A percentile compares a stretch with the other conserved stretches of the same genome.
These are phyloP conservation scores for Symmetrospora coprosmae DNA, from an alignment of 768 basidiomycete genomes.

Conservation along the genomic window DNA sequence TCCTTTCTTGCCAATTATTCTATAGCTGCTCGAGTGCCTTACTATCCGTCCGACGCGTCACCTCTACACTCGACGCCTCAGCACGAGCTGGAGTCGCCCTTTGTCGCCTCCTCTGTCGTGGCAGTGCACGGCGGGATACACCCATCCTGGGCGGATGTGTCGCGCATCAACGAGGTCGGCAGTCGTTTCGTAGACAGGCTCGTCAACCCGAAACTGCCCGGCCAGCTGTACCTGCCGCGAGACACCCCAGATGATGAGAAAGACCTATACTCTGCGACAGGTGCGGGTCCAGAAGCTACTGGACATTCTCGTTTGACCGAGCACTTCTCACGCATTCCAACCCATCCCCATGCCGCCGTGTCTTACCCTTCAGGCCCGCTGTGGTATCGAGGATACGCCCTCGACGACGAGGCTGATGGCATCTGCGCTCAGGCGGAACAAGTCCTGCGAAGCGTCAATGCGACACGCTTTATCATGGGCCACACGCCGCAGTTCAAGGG, in stretches of 20 bases:
- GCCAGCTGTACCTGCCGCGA: conserved; percentile 43
- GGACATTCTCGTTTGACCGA: too few relatives aligned
- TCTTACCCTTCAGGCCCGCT: conserved; percentile 39
- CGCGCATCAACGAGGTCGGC: conserved; percentile 58
- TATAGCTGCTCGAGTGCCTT: conserved; percentile 61
- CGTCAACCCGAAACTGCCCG: conserved; percentile 46
- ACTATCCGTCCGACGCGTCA: conserved; percentile 7
- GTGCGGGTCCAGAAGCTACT: too few relatives aligned
- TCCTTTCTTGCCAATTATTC: conserved; percentile 79
- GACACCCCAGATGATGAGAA: conserved; percentile 54
- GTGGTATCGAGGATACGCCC: conserved; percentile 92
- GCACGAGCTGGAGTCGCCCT: conserved; percentile 50
- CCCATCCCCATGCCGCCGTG: neutral
- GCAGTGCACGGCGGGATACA: conserved; percentile 46
- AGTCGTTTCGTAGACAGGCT: conserved; percentile 52
- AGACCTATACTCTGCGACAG: conserved; percentile 58
- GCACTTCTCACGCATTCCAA: conserved; percentile 5
- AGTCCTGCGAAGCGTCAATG: conserved; percentile 61
- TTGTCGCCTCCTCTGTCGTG: conserved; percentile 82
- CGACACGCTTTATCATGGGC: conserved; percentile 82
- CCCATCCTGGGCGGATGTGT: conserved; percentile 46
- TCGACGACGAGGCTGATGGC: conserved; percentile 51
- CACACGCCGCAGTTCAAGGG: conserved; percentile 87
- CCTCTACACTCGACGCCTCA: conserved; percentile 54
- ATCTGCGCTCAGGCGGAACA: conserved; percentile 56